These are phyloP conservation scores for Cyberlindnera nakhonratchasimensis DNA, from an alignment of 805 yeast species.

Conservation along the genomic window DNA sequence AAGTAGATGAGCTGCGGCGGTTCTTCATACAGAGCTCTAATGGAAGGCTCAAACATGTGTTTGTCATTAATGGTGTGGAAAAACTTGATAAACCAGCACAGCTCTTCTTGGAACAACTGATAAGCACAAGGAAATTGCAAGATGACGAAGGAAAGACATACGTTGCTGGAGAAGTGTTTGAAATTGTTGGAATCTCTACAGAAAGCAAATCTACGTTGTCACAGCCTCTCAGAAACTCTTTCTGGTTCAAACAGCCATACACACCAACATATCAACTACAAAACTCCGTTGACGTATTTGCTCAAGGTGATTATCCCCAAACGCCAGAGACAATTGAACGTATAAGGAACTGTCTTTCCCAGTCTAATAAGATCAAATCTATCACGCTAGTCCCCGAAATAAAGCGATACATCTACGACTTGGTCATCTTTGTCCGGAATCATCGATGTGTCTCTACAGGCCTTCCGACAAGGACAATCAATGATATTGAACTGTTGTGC, in stretches of 20 bases:
- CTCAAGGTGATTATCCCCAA: not conserved
- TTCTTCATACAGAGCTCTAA: not conserved
- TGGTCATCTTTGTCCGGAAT: conserved; percentile 47
- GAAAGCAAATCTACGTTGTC: not conserved
- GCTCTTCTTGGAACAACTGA: conserved; percentile 4
- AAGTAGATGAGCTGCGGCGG: not conserved
- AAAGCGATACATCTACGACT: conserved; percentile 52
- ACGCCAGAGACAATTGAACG: conserved; percentile 1
- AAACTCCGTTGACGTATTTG: conserved; percentile 2
- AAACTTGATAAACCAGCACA: conserved; percentile 8
- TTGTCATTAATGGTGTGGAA: conserved; percentile 15
- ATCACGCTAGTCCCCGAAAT: conserved; percentile 44
- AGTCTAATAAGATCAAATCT: conserved; percentile 3
- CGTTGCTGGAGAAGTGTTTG: conserved; percentile 12
- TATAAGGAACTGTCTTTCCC: not conserved
- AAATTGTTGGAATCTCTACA: conserved; percentile 20
- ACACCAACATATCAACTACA: conserved; percentile 7
- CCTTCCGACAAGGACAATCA: conserved; percentile 42
- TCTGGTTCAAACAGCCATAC: conserved; percentile 35
- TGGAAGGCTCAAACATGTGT: not conserved
- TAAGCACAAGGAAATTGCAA: conserved; percentile 3
- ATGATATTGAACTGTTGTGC: conserved; percentile 40
- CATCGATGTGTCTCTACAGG: conserved; percentile 56
- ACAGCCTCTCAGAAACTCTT: conserved; percentile 23
- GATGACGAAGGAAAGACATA: not conserved